Evolutionary conservation across 768 basidiomycete genomes (phyloP), one percentile per base, ranked within the genome.

Genomic region (Tylopilus sp.): DNA sequence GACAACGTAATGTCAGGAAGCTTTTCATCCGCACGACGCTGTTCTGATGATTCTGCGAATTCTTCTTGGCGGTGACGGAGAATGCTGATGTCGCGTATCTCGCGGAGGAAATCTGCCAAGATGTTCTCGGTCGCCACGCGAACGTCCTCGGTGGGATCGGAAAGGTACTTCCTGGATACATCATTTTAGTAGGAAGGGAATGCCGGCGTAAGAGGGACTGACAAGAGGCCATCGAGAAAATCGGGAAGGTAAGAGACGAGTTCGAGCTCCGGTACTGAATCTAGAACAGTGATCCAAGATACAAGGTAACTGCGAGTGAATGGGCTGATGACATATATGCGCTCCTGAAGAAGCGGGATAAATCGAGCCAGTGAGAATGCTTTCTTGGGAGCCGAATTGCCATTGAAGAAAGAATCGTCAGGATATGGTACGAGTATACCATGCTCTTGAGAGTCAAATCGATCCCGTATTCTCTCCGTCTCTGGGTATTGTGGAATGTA

Each of bases 241-340:
- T 97, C 88, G 1, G 97, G 97, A 30, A 99, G 80, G 71, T 91
- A 97, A 23, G 91, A 86, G 41, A 98, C 88, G 40, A 99, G 79
- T 66, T 98, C 95, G 48, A 99, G 75, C 63, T 99, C 97, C 11
- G 97, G 97, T 4, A 98, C 91, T 18, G 93, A 95, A 64, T 98
- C 94, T 40, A 99, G 79, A 4, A 97, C 90, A 39, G 82, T 91
- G 52, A 98, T 91, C 97, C 97, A 99, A 1, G 89, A 88, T 30
- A 97, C 91, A n/a, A 99, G 80, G 68, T 94, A 98, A 66, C 86
- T 95, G 53, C 97, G 76, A 1, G 97, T 95, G 67, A 95, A 94
- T 1, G 97, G 95, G 65, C 87, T 95, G 65, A 98, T 75, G 57
- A 98, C 97, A 61, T 95, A 89, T 47, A 98, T 93, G 55, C 97